Conservation (phyloP, 495 filamentous ascomycete species). For the Cercophora newfieldiana region DNA sequence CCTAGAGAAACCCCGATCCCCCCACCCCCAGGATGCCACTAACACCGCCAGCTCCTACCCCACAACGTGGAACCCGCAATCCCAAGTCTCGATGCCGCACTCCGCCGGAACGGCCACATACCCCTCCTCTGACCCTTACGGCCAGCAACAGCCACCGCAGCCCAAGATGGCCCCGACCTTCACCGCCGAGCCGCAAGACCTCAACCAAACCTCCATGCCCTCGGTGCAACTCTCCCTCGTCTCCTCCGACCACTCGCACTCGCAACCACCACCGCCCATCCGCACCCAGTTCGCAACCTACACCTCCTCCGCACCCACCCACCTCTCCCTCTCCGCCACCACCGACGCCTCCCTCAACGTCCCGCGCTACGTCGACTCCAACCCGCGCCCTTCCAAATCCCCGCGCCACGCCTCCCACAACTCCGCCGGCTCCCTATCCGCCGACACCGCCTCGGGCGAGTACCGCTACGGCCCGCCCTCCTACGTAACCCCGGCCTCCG, state of each 20-base stretch:
- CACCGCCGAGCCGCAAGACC: slow-evolving; percentile 49
- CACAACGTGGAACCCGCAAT: slow-evolving; percentile 41
- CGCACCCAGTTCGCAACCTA: slow-evolving; percentile 50
- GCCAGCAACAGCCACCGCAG: slow-evolving; percentile 51
- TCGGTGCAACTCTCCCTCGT: slow-evolving; percentile 49
- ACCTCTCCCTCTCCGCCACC: slow-evolving; percentile 45
- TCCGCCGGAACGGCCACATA: slow-evolving; percentile 41
- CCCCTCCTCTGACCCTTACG: slow-evolving; percentile 46
- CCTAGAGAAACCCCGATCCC: neutral
- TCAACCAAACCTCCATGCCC: slow-evolving; percentile 51
- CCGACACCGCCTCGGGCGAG: slow-evolving; percentile 47
- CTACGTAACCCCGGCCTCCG: slow-evolving; percentile 31
- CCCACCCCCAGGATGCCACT: too few species aligned
- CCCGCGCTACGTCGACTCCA: slow-evolving; percentile 52
- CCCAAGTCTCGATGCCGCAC: slow-evolving; percentile 42
- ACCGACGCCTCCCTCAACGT: slow-evolving; percentile 43
- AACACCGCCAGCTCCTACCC: slow-evolving; percentile 35
- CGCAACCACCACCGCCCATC: slow-evolving; percentile 32
- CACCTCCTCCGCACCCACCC: slow-evolving; percentile 43
- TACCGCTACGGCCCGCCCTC: slow-evolving; percentile 50
- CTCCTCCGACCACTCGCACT: slow-evolving; percentile 38
- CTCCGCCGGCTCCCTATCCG: slow-evolving; percentile 42
- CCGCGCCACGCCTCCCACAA: slow-evolving; percentile 53
- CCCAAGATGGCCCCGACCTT: slow-evolving; percentile 44
- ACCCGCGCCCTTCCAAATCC: slow-evolving; percentile 55